These are phyloP conservation scores for Rhodamnia argentea DNA, from an alignment of 345 rosid species.

Conservation along the genomic window DNA sequence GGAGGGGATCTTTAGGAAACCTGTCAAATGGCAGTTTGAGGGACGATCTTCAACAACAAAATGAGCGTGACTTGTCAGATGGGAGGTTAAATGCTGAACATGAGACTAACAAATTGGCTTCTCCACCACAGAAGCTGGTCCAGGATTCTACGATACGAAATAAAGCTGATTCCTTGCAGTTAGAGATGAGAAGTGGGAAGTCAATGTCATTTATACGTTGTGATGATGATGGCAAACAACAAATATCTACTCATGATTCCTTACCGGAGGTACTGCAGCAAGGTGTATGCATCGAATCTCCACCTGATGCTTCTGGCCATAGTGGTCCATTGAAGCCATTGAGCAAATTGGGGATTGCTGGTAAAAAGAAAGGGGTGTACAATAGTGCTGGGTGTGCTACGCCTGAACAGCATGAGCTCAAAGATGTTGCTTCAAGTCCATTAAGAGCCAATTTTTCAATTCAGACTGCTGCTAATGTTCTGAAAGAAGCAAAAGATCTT, in stretches of 20 bases:
- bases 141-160: constrained; percentile 11
- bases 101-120: constrained; percentile 1
- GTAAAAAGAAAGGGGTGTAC: constrained; percentile 16
- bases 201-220: not conserved
- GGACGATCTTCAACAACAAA: constrained; percentile 4
- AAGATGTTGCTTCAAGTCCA: constrained; percentile 19
- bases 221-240: constrained; percentile 7
- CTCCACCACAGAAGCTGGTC: constrained; percentile 2
- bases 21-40: not conserved
- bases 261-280: constrained; percentile 1
- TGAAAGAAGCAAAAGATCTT: constrained; percentile 49
- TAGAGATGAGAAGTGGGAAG: constrained; percentile 6
- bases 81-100: constrained; percentile 1
- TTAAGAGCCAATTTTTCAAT: constrained; percentile 22
- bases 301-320: constrained; percentile 22
- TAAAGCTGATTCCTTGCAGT: constrained; percentile 8
- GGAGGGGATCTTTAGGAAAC: not conserved
- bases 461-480: constrained; percentile 24
- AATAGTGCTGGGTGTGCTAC: constrained; percentile 4
- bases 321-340: constrained; percentile 11
- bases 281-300: not conserved
- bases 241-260: not conserved
- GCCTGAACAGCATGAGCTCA: constrained; percentile 9
- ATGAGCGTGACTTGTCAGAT: constrained; percentile 12
- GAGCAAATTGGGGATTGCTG: not conserved